Base-by-base conservation (phyloP, 108 stramenopile genomes). In the Conticribra weissflogii region DNA sequence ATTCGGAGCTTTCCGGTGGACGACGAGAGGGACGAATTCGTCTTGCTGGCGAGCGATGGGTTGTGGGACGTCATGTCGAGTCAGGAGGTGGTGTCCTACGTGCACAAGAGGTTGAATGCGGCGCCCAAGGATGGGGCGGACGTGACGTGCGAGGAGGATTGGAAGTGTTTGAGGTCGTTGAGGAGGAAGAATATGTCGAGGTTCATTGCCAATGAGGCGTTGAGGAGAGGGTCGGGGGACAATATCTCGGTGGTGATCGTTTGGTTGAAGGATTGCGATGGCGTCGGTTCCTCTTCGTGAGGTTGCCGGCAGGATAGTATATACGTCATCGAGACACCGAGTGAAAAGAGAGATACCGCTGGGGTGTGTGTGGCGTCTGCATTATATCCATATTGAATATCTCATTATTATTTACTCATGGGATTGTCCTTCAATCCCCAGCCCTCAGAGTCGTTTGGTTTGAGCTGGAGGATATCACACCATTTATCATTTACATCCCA, bases 41-140 rank as follows among this genome's bases (percentile, higher is more conserved):
- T 82, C 32, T 27, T 82, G 0, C 54, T 98, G 32, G 98, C 97
- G 2, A 91, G 88, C 23, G 98, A 98, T 77, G 98, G 98, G 0
- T 63, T 98, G 22, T 98, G 97, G 97, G 98, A 98, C 73, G 96
- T 97, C 46, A 96, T 98, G 96, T 84, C 84, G 12, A 96, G 90
- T 60, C 87, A 98, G 72, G 97, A 98, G 66, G 96, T 90, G 47
- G 96, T 97, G 12, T 73, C 88, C 21, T 96, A 91, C 73, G 94
- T 97, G 36, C 63, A 66, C 68, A 74, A 81, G 65, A 81, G 77
- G 53, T 52, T 80, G 3, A 65, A 67, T 46, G 71, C 79, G 8
- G 62, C 79, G 7, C 79, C 79, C 1, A 80, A 73, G 59, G 79
- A 80, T 47, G 79, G 79, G 8, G 71, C 71, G 2, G 61, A 50